phyloP scores from a whole-genome alignment of 371 early-diverging fungal genomes.

The Pancytospora philotis region DNA sequence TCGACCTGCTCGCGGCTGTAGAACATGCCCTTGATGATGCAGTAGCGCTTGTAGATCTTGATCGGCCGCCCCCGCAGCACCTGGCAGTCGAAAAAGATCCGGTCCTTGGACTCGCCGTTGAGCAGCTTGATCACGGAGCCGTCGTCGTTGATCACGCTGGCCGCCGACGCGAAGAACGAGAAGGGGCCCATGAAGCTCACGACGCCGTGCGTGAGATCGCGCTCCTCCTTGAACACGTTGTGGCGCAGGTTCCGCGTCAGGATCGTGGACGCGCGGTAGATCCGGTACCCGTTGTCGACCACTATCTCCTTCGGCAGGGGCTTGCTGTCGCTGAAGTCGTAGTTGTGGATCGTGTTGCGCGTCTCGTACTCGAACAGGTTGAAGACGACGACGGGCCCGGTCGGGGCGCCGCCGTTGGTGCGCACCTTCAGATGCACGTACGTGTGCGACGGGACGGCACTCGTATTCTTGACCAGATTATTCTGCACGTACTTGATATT shows the following conservation, averaged over 20 bases:
- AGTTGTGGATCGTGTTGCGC: slow-evolving; percentile 36
- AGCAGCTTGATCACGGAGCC: slow-evolving; percentile 7
- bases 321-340: slow-evolving; percentile 13
- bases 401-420: slow-evolving; percentile 1
- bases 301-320: slow-evolving; percentile 13
- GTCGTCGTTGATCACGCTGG: slow-evolving; percentile 15
- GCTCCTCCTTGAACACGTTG: slow-evolving; percentile 41
- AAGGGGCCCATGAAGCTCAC: slow-evolving; percentile 52
- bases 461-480: slow-evolving; percentile 20
- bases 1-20: slow-evolving; percentile 53
- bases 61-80: slow-evolving; percentile 48
- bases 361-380: slow-evolving; percentile 44
- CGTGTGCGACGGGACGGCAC: slow-evolving; percentile 16
- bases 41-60: slow-evolving; percentile 49
- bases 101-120: slow-evolving; percentile 37
- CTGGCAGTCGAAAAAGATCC: slow-evolving; percentile 47
- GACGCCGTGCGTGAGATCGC: slow-evolving; percentile 40
- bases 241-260: slow-evolving; percentile 28
- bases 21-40: slow-evolving; percentile 57
- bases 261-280: slow-evolving; percentile 24
- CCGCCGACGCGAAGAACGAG: slow-evolving; percentile 32
- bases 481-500: slow-evolving; percentile 30
- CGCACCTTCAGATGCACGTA: slow-evolving; percentile 32
- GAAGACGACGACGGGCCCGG: slow-evolving; percentile 30
- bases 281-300: slow-evolving; percentile 43